phyloP scores from a whole-genome alignment of 2,329 filamentous ascomycete species.

The Tolypocladium guangdongense region DNA sequence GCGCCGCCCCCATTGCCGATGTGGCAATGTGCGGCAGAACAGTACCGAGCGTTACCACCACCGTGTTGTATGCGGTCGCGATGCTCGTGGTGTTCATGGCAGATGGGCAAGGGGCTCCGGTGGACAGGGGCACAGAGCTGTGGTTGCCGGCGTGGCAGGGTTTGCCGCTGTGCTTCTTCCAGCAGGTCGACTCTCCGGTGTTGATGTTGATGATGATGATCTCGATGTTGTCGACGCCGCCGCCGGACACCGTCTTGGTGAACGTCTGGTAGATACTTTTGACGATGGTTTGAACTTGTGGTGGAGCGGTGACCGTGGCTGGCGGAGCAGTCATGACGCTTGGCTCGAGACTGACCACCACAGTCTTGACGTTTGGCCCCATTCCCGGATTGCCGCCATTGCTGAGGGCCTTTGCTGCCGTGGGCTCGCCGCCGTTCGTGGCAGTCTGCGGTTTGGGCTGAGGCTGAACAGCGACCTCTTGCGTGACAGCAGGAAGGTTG shows the following conservation, averaged over 20 bases:
- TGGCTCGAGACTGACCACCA: too few relatives aligned
- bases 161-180: constrained; percentile 14
- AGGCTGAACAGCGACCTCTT: constrained; percentile 5
- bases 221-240: constrained; percentile 16
- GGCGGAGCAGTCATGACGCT: constrained; percentile 12
- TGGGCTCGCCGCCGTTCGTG: constrained; percentile 1
- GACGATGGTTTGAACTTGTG: constrained; percentile 5
- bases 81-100: constrained; percentile 17
- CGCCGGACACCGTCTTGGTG: constrained; percentile 11
- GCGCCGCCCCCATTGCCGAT: neutral
- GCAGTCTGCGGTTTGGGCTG: constrained; percentile 4
- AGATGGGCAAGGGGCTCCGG: constrained; percentile 9
- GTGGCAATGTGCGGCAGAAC: neutral
- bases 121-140: constrained; percentile 1
- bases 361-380: neutral
- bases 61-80: constrained; percentile 24
- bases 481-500: constrained; percentile 1
- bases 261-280: constrained; percentile 10
- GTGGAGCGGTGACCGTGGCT: constrained; percentile 8
- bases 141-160: constrained; percentile 10
- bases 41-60: constrained; percentile 17
- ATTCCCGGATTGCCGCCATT: neutral
- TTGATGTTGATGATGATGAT: constrained; percentile 19
- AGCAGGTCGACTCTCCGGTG: constrained; percentile 18
- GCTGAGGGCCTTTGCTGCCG: neutral